These are phyloP conservation scores for Aspergillus olivimuriae DNA, from an alignment of 495 filamentous ascomycete genomes.

Conservation along the genomic window DNA sequence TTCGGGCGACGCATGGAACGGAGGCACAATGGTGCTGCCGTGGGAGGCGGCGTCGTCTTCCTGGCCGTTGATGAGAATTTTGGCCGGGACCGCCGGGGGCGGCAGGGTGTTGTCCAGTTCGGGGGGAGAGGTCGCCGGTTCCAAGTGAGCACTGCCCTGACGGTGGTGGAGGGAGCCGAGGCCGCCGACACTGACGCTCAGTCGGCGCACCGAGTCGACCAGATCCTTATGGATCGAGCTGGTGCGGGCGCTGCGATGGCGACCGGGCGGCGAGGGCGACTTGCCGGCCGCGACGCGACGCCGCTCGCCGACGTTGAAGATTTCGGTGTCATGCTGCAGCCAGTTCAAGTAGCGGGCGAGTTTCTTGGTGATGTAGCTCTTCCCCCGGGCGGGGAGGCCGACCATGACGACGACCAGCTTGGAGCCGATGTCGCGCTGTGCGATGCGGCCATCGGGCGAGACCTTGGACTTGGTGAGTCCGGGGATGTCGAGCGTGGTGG, in stretches of 20 bases:
- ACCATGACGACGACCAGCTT: constrained; percentile 99
- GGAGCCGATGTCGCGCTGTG: constrained; percentile 83
- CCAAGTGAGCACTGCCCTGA: constrained; percentile 6
- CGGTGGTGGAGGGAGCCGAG: constrained; percentile 17
- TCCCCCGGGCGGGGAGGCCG: constrained; percentile 86
- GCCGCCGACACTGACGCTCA: constrained; percentile 37
- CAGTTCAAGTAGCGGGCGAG: constrained; percentile 90
- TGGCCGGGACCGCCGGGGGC: constrained; percentile 36
- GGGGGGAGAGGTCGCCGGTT: constrained; percentile 12
- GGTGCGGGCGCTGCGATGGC: constrained; percentile 16
- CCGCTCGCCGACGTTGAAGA: constrained; percentile 96
- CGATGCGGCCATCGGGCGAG: constrained; percentile 89
- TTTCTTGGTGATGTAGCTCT: constrained; percentile 98
- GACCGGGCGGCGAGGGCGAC: constrained; percentile 31
- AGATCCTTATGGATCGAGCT: constrained; percentile 35
- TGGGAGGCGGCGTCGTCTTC: constrained; percentile 25
- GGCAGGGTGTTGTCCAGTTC: constrained; percentile 22
- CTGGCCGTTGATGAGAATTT: constrained; percentile 45
- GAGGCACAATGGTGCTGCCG: constrained; percentile 26
- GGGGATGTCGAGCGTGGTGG: constrained; percentile 80
- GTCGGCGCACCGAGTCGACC: constrained; percentile 36
- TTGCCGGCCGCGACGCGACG: constrained; percentile 70
- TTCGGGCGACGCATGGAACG: constrained; percentile 18
- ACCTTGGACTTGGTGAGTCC: constrained; percentile 88
- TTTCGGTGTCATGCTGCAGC: constrained; percentile 90